phyloP scores from a whole-genome alignment of 228 moss, liverwort and hornwort genomes.

The Sphagnum magellanicum region DNA sequence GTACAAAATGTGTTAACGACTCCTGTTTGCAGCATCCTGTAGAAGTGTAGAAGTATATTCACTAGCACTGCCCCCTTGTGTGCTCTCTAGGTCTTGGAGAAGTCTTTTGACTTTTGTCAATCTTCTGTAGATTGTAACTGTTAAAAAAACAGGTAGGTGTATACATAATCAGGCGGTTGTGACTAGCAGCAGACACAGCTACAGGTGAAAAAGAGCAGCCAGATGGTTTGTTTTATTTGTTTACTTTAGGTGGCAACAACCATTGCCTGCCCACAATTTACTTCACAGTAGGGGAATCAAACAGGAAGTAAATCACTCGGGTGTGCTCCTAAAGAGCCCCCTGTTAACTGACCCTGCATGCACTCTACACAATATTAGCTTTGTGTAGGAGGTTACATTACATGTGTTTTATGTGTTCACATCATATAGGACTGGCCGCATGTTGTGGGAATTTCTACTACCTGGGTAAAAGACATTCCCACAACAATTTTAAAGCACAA shows the following conservation, averaged over 20 bases:
- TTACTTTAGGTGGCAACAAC: conserved; percentile 15
- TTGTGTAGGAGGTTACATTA: conserved; percentile 11
- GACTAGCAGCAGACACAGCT: conserved; percentile 15
- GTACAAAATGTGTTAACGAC: background rate
- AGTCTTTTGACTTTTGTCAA: conserved; percentile 4
- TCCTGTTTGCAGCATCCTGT: conserved; percentile 18
- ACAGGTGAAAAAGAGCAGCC: conserved; percentile 5
- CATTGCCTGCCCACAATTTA: conserved; percentile 24
- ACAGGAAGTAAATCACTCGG: conserved; percentile 21
- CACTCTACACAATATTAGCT: conserved; percentile 45
- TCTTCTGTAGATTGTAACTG: conserved; percentile 25
- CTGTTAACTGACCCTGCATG: conserved; percentile 12
- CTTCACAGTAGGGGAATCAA: conserved; percentile 14
- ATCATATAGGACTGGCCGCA: conserved; percentile 3
- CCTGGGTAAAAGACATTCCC: too few species aligned
- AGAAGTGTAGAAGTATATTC: conserved; percentile 7
- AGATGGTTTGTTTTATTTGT: conserved; percentile 2
- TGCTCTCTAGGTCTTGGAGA: background rate
- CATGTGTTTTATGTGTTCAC: conserved; percentile 26
- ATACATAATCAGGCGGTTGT: conserved; percentile 34
- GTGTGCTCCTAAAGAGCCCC: conserved; percentile 21
- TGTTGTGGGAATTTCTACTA: too few species aligned
- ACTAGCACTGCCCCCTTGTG: background rate
- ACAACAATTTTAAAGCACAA: too few species aligned
- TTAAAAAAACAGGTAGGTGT: conserved; percentile 24